A percentile compares a stretch with the other conserved stretches of the same genome.
These are phyloP conservation scores for Boletus edulis DNA, from an alignment of 768 basidiomycete genomes.

Conservation along the genomic window DNA sequence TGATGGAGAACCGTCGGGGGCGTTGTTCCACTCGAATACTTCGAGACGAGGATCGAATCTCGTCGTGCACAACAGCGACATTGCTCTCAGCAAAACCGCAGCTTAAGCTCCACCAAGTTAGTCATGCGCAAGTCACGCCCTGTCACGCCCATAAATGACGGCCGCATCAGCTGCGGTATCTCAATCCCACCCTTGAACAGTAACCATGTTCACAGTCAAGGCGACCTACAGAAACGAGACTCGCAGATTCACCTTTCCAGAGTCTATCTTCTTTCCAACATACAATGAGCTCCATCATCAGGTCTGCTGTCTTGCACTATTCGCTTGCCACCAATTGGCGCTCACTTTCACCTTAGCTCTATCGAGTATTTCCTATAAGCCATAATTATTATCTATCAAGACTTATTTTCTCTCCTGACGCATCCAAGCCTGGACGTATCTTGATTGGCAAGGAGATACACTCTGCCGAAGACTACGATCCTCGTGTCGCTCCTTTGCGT, in stretches of 20 bases:
- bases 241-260: constrained; percentile 60
- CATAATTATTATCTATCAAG: constrained; percentile 60
- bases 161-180: constrained; percentile 16
- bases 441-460: constrained; percentile 62
- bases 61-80: constrained; percentile 48
- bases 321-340: constrained; percentile 5
- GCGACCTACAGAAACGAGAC: constrained; percentile 72
- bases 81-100: too few species aligned
- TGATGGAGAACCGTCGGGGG: constrained; percentile 46
- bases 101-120: too few species aligned
- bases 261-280: constrained; percentile 54
- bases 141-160: constrained; percentile 24
- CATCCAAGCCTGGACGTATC: constrained; percentile 51
- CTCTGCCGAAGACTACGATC: constrained; percentile 55
- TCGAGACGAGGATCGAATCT: constrained; percentile 56
- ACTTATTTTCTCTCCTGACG: constrained; percentile 66
- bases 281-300: constrained; percentile 61
- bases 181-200: constrained; percentile 16
- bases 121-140: constrained; percentile 8
- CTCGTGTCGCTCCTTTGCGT: constrained; percentile 47
- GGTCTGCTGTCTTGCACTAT: constrained; percentile 38
- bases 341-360: constrained; percentile 48
- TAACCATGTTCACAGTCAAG: constrained; percentile 72
- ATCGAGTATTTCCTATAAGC: constrained; percentile 65
- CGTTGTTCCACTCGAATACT: constrained; percentile 55